Percentiles rank a stretch among this genome's conserved stretches.
phyloP scores from a whole-genome alignment of 768 basidiomycete genomes.

The Boletus eberwhitei region DNA sequence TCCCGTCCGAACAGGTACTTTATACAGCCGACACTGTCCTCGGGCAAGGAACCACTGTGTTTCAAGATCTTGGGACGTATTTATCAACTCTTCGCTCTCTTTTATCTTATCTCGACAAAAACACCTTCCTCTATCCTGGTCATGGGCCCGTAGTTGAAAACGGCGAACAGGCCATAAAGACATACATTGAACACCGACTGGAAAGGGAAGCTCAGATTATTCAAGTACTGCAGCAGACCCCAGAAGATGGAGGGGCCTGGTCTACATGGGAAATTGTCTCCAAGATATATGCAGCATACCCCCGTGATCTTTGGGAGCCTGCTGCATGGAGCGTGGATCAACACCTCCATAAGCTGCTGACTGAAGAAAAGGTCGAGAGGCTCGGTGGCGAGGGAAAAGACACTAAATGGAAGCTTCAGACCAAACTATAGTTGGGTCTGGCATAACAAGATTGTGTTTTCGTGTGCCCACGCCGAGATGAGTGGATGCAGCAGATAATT shows the following conservation, averaged over 20 bases:
- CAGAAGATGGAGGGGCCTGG: conserved; percentile 36
- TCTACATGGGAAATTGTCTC: conserved; percentile 65
- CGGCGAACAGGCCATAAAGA: conserved; percentile 56
- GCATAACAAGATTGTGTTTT: background rate
- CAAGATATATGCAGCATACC: conserved; percentile 68
- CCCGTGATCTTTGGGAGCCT: conserved; percentile 64
- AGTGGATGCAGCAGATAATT: background rate
- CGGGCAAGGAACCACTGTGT: conserved; percentile 87
- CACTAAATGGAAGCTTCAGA: conserved; percentile 42
- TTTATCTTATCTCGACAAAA: conserved; percentile 40
- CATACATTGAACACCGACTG: conserved; percentile 78
- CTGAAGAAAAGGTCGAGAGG: conserved; percentile 54
- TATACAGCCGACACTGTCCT: conserved; percentile 92
- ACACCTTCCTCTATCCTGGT: conserved; percentile 72
- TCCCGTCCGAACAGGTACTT: conserved; percentile 67
- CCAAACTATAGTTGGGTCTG: conserved; percentile 2
- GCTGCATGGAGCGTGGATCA: conserved; percentile 67
- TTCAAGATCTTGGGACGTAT: conserved; percentile 77
- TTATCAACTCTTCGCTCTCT: conserved; percentile 60
- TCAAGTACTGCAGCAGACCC: conserved; percentile 38
- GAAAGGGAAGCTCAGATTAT: conserved; percentile 81
- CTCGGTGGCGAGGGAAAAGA: conserved; percentile 52
- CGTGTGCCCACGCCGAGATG: background rate
- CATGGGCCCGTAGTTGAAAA: conserved; percentile 79
- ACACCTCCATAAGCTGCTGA: conserved; percentile 71